Evolutionary conservation across 768 basidiomycete species (phyloP), one percentile per base, ranked within the genome.

Genomic region (Tremella yokohamensis): DNA sequence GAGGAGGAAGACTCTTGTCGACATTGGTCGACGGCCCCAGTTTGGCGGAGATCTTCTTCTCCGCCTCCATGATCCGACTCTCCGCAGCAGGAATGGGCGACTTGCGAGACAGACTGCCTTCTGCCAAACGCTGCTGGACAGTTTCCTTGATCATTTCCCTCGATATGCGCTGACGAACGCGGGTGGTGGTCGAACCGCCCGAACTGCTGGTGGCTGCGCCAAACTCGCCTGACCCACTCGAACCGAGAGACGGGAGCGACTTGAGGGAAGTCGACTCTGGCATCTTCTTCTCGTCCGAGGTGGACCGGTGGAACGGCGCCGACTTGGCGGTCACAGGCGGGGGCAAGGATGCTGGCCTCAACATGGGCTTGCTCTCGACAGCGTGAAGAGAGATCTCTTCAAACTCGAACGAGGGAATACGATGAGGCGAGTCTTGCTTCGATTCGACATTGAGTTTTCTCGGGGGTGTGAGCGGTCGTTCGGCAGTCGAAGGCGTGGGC

Each of bases 131-230:
- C 48, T 68, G 66, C 39, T 76, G 64, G 34, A 76, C 66, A 19
- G 66, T 72, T 40, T 73, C 69, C 3, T 69, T 49, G 49, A 76
- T 76, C 66, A 72, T 66, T 44, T 76, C 75, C 37, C 72, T 60
- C 3, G 69, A 72, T 49, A 76, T 76, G 24, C 75, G 49, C 53
- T 73, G 75, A 40, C 75, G 53, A n/a, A 76, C 68, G 19, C 57
- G 47, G n/a, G 66, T 58, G 24, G 59, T 72, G 0, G 63, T 64
- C 4, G 63, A 62, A 16, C 52, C 57, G 13, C n/a, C 52, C 15
- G n/a, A 2, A 16, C n/a, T 18, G 12, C 13, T 20, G 1, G 40
- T 11, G n/a, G 19, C 22, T 2, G 49, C 19, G 1, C 48, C 56
- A 40, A 51, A 50, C 8, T 57, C 56, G 15, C 18, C 25, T 1